Conservation (phyloP, 2,329 filamentous ascomycete genomes). For the Allantophomopsis cytisporea region DNA sequence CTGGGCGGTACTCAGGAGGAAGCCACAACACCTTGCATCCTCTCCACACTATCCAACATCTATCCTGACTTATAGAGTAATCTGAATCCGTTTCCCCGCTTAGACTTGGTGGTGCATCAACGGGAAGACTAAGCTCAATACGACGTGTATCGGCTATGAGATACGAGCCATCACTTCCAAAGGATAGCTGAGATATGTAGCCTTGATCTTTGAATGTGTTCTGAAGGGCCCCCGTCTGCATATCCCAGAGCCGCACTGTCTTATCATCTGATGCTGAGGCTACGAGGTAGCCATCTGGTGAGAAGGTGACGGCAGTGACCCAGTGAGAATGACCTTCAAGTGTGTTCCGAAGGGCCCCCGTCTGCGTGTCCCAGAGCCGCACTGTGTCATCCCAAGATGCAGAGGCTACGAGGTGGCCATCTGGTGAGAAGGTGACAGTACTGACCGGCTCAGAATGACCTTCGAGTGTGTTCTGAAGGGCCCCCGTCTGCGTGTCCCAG, state of each 20-base stretch:
- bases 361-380: no score
- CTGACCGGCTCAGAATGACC: background rate
- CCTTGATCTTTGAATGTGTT: slow-evolving; percentile 3
- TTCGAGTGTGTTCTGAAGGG: slow-evolving; percentile 4
- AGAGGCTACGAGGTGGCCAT: slow-evolving; percentile 1
- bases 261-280: slow-evolving; percentile 3
- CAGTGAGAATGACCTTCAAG: no score
- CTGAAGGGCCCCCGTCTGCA: slow-evolving; percentile 2
- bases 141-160: background rate
- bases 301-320: no score
- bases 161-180: background rate
- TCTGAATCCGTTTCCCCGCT: background rate
- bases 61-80: background rate
- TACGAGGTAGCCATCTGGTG: slow-evolving; percentile 1
- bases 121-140: background rate
- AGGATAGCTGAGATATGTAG: background rate
- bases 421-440: slow-evolving; percentile 3
- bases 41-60: background rate
- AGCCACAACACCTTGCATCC: background rate
- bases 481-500: slow-evolving; percentile 6
- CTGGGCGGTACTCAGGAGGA: background rate
- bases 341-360: no score
- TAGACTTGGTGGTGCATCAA: background rate
- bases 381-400: no score
- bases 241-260: slow-evolving; percentile 5